Conservation (phyloP, 2,329 filamentous ascomycete genomes). For the Venturia effusa region DNA sequence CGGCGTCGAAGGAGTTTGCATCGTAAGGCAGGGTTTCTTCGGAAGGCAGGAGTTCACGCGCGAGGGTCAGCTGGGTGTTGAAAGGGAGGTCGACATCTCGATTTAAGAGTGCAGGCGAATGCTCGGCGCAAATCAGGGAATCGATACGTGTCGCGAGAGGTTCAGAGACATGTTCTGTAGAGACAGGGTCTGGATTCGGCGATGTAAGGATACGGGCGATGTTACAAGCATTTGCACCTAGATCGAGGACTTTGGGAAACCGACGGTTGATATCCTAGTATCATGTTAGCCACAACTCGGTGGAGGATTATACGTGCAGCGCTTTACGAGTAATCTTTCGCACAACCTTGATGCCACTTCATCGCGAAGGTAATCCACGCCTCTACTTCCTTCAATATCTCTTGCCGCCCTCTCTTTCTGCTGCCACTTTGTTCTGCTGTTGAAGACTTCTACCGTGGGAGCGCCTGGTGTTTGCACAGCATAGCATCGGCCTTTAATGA, state of each 20-base stretch:
- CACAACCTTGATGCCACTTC: constrained; percentile 78
- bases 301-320: not conserved
- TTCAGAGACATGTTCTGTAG: constrained; percentile 46
- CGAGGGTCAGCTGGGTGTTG: constrained; percentile 62
- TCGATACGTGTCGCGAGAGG: constrained; percentile 62
- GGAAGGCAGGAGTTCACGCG: constrained; percentile 61
- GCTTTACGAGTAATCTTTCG: constrained; percentile 65
- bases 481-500: constrained; percentile 41
- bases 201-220: constrained; percentile 68
- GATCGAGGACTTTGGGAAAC: constrained; percentile 76
- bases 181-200: constrained; percentile 53
- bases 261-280: constrained; percentile 78
- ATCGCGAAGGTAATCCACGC: constrained; percentile 86
- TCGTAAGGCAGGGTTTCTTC: constrained; percentile 68
- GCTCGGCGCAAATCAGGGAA: constrained; percentile 70
- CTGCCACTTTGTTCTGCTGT: constrained; percentile 72
- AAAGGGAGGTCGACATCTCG: constrained; percentile 67
- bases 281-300: not conserved
- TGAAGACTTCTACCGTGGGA: constrained; percentile 83
- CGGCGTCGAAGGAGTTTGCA: constrained; percentile 71
- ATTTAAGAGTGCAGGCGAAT: constrained; percentile 65
- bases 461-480: constrained; percentile 68
- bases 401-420: constrained; percentile 80
- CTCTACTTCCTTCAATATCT: constrained; percentile 59
- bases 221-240: constrained; percentile 93